Base-by-base conservation (phyloP, 192 early-diverging fungal species). In the Backusella liffmaniae region DNA sequence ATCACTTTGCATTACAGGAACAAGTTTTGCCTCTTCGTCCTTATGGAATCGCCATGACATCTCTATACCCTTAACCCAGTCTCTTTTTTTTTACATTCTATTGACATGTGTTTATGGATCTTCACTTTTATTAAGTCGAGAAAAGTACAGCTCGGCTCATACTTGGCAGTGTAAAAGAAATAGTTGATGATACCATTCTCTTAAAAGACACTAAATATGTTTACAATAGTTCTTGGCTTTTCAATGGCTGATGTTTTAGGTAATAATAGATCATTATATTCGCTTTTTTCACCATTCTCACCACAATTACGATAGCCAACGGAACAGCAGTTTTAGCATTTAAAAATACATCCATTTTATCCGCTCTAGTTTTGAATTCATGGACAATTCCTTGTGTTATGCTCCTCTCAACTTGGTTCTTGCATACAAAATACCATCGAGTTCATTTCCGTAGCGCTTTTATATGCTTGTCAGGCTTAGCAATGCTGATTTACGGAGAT, bases 301-400 rank as follows among this genome's bases (percentile, higher is more conserved):
- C 51, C 16, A 3, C 7, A 21, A 21, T 32, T 32, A 32, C 32
- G 7, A 8, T 46, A 80, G 79, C 75, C 71, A 80, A 80, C 67
- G 71, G 73, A 26, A 46, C 76, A 34, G 79, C 75, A 8, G 75
- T 80, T 18, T 68, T 73, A n/a, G 79, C 79, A 4, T 80, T 80
- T 37, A 80, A 76, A 53, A 80, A 76, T 46, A 80, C 79, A 29
- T 80, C 79, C 13, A 72, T 80, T 66, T 44, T 80, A 37, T 80
- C 79, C 3, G 79, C 79, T 5, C 37, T 80, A 2, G 66, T 80
- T 3, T 26, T 80, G 30, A 37, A 65, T n/a, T 80, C 79, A 30
- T 80, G 79, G 79, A 76, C 79, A 26, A 30, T 80, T 26, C 79
- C 79, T 13, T 80, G 79, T 35, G 56, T 80, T 30, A 73, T 80